Evolutionary conservation across 441 rosid genomes (phyloP), one percentile per base, ranked within the genome.

Genomic region (Adansonia rubrostipa): DNA sequence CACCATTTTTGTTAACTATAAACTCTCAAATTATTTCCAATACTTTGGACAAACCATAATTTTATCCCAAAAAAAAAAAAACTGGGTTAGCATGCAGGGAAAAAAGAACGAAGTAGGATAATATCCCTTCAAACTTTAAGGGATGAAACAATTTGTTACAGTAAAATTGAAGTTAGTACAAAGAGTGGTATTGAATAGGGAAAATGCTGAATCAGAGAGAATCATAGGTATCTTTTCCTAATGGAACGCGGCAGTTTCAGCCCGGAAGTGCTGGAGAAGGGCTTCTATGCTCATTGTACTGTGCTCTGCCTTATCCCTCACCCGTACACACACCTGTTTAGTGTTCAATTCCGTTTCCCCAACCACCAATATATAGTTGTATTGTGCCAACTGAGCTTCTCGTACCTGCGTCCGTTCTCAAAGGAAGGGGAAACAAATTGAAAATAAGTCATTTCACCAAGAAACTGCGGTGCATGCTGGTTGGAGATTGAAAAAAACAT

Each of bases 371-470:
- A 97, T 97, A 83, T 86, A 95, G 84, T 93, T 97, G 89, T 89
- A 97, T 76, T 65, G 70, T 1, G 99, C 97, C 80, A 93, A 80
- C 88, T 95, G 99, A 81, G 99, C 99, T 89, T 97, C 98, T 71
- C 97, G 86, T 33, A 97, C 88, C 99, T 97, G 88, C 75, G 71
- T 24, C 33, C 33, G 2, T 28, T 28, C 33, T 28, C 33, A 68
- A 66, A 19, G 77, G 13, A 57, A 74, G 8, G 40, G 33, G 63
- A 50, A 60, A 40, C 58, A 58, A 28, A 19, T 10, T 1, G 14
- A 20, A 47, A 22, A 54, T 6, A 44, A 10, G 2, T n/a, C 2
- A 19, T 65, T 36, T 17, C 62, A 17, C 19, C 17, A 53, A 15
- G 14, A 50, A 2, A 50, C 24, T n/a, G 28, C 15, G 40, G 64